phyloP scores from a whole-genome alignment of 768 basidiomycete species.

The Tricholoma terreum region DNA sequence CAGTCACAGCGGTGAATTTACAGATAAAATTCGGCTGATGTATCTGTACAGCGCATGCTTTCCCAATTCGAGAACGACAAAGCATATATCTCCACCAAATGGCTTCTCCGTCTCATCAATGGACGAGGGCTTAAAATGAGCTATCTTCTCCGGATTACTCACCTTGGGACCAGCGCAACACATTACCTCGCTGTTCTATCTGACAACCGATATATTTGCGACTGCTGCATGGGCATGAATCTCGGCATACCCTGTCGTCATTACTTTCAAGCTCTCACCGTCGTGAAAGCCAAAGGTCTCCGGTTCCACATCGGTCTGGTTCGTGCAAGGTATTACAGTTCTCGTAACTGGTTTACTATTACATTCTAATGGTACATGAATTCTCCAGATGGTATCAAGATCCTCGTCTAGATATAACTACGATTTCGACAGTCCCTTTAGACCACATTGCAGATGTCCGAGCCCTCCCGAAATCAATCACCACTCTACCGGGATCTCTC shows the following conservation, averaged over 20 bases:
- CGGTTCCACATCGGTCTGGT: slow-evolving; percentile 27
- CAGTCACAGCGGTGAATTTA: background rate
- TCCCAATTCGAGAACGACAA: slow-evolving; percentile 29
- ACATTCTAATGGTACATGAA: background rate
- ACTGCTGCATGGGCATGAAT: slow-evolving; percentile 33
- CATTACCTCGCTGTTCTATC: slow-evolving; percentile 27
- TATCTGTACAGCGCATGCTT: slow-evolving; percentile 14
- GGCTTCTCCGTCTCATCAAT: slow-evolving; percentile 23
- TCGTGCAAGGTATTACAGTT: slow-evolving; percentile 20
- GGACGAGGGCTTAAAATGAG: slow-evolving; percentile 16
- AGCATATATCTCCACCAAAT: slow-evolving; percentile 24
- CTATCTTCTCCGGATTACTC: slow-evolving; percentile 17
- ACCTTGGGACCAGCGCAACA: slow-evolving; percentile 13
- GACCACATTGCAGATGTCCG: background rate
- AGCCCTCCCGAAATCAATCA: slow-evolving; percentile 6
- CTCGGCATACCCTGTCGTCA: slow-evolving; percentile 32
- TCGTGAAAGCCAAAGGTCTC: slow-evolving; percentile 13
- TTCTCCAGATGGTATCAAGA: slow-evolving; percentile 21
- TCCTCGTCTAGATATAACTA: slow-evolving; percentile 5
- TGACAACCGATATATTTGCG: slow-evolving; percentile 27
- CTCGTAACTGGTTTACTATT: too few relatives aligned
- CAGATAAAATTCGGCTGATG: slow-evolving; percentile 5
- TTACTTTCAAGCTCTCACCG: slow-evolving; percentile 24
- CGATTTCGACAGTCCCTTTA: background rate
- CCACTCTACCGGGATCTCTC: background rate